phyloP scores from a whole-genome alignment of 23 red algal species.

The Cyanidium caldarium region DNA sequence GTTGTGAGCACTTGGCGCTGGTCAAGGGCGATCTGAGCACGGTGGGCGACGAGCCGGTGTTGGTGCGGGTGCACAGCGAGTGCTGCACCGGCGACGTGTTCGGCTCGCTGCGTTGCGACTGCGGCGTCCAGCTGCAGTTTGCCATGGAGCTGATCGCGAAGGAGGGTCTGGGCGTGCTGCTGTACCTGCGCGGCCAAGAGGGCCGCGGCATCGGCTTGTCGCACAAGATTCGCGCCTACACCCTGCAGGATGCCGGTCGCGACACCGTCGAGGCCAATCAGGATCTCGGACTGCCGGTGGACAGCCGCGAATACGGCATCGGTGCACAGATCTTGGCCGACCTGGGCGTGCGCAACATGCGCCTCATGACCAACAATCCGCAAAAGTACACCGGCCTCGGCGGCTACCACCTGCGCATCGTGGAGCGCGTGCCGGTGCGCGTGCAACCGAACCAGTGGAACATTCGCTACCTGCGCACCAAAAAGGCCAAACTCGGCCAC shows the following conservation, averaged over 20 bases:
- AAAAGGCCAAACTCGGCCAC: conserved; percentile 80
- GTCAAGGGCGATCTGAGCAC: conserved; percentile 29
- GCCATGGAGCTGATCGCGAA: conserved; percentile 55
- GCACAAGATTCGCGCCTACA: conserved; percentile 95
- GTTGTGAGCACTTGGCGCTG: conserved; percentile 78
- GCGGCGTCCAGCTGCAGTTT: conserved; percentile 79
- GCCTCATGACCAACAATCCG: conserved; percentile 98
- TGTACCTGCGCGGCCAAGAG: conserved; percentile 95
- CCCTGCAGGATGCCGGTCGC: conserved; percentile 66
- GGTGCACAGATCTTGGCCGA: conserved; percentile 91
- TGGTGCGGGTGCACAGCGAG: conserved; percentile 89
- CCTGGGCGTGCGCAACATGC: conserved; percentile 64
- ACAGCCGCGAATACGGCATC: conserved; percentile 93
- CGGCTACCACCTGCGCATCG: conserved; percentile 65
- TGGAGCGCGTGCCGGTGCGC: conserved; percentile 58
- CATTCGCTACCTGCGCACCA: conserved; percentile 58
- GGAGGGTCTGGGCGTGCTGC: conserved; percentile 51
- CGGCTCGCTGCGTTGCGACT: conserved; percentile 90
- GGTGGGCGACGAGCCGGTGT: conserved; percentile 52
- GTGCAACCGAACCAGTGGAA: conserved; percentile 63
- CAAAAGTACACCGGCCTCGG: conserved; percentile 80
- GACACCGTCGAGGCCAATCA: conserved; percentile 93
- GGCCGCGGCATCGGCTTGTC: conserved; percentile 89
- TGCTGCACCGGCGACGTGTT: conserved; percentile 98
- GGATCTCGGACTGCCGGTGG: conserved; percentile 85